phyloP scores from a whole-genome alignment of 352 stramenopile genomes.

The Aphanomyces stellatus region DNA sequence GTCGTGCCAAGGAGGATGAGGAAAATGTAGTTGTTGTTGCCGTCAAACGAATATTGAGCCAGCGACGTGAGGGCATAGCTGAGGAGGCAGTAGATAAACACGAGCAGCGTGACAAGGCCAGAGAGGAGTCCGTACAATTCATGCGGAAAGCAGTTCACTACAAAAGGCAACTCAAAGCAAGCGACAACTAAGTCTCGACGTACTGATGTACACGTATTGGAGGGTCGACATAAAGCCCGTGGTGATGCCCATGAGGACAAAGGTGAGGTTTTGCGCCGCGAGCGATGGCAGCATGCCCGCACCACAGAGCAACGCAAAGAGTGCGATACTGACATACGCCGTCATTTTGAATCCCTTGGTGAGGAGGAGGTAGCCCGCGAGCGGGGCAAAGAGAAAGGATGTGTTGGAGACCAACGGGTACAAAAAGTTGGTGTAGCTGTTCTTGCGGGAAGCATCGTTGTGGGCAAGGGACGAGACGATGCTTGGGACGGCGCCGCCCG shows the following conservation, averaged over 20 bases:
- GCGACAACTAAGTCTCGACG: neutral
- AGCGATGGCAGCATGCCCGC: conserved; percentile 8
- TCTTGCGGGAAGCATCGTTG: neutral
- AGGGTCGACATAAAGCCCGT: neutral
- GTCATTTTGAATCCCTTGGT: neutral
- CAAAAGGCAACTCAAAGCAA: neutral
- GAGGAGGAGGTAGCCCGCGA: conserved; percentile 7
- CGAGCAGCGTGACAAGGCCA: neutral
- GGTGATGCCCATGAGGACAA: neutral
- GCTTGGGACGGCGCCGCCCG: conserved; percentile 5
- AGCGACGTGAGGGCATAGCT: conserved; percentile 7
- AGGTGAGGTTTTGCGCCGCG: neutral
- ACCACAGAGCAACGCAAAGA: conserved; percentile 10
- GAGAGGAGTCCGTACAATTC: conserved; percentile 18
- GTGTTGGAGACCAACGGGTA: conserved; percentile 10
- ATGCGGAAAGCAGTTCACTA: conserved; percentile 12
- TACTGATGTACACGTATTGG: conserved; percentile 19
- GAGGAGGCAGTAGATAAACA: conserved; percentile 8
- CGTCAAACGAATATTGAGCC: conserved; percentile 11
- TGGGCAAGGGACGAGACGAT: neutral
- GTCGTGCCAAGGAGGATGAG: conserved; percentile 2
- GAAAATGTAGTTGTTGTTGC: conserved; percentile 16
- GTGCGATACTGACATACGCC: neutral
- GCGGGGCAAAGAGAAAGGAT: conserved; percentile 13
- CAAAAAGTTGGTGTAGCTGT: conserved; percentile 20